These are phyloP conservation scores for Phytopythium kandeliae DNA, from an alignment of 352 stramenopile species.

Conservation along the genomic window DNA sequence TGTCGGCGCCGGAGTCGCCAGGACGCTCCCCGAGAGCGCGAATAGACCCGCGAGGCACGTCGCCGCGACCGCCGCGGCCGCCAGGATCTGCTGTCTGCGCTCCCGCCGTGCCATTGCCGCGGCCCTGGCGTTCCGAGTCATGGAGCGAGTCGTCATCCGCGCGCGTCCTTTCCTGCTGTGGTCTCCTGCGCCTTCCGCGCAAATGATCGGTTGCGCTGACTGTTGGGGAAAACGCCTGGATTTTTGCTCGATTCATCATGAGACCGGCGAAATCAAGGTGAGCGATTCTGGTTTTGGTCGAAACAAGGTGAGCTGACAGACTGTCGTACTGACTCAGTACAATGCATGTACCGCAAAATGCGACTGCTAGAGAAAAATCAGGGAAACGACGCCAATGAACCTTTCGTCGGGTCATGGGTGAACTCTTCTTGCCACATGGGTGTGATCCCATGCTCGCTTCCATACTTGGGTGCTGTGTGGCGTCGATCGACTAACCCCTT, in stretches of 20 bases:
- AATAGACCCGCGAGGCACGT: conserved; percentile 1
- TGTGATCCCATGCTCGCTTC: too few relatives aligned
- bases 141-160: not conserved
- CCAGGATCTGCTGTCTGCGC: conserved; percentile 4
- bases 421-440: too few relatives aligned
- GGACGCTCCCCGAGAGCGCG: not conserved
- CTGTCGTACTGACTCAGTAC: not conserved
- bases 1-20: not conserved
- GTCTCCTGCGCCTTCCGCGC: not conserved
- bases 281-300: not conserved
- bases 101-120: not conserved
- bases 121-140: not conserved
- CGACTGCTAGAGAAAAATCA: not conserved
- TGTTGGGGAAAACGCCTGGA: not conserved
- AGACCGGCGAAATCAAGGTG: not conserved
- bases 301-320: not conserved
- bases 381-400: not conserved
- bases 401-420: not conserved
- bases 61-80: conserved; percentile 1
- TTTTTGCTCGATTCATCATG: not conserved
- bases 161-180: not conserved
- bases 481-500: too few relatives aligned
- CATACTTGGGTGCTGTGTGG: too few relatives aligned
- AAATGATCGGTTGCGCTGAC: not conserved
- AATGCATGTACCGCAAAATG: not conserved